Percentiles rank a stretch among this genome's conserved stretches.
Evolutionary conservation across 2,329 filamentous ascomycete species (phyloP).

Genomic region (Aaosphaeria arxii): DNA sequence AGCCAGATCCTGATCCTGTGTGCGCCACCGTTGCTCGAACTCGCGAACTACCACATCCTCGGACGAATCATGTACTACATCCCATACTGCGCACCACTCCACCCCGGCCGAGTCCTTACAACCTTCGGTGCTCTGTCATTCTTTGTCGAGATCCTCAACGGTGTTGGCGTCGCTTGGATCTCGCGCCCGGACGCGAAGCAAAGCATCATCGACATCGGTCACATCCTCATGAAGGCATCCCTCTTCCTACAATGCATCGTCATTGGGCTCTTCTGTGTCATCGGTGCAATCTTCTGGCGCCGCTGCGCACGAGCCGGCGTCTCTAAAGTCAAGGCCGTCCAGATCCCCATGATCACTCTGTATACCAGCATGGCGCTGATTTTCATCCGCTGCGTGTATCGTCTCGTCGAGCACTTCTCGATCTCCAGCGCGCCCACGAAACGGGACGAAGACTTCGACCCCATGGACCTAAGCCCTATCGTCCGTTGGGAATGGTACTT

Average conservation of each 20-base stretch:
- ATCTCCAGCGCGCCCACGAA: conserved; percentile 43
- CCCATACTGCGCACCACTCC: conserved; percentile 55
- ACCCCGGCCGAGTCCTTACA: conserved; percentile 56
- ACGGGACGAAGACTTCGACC: conserved; percentile 28
- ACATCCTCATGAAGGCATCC: conserved; percentile 46
- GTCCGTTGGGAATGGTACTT: conserved; percentile 50
- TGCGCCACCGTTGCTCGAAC: conserved; percentile 52
- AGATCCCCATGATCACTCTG: conserved; percentile 38
- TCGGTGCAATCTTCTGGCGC: conserved; percentile 44
- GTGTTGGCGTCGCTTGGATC: conserved; percentile 45
- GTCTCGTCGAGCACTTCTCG: conserved; percentile 52
- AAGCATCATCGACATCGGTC: conserved; percentile 36
- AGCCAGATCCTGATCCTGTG: conserved; percentile 33
- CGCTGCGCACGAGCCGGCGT: conserved; percentile 37
- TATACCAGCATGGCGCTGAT: conserved; percentile 44
- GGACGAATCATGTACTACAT: conserved; percentile 58
- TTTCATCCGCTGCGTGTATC: conserved; percentile 49
- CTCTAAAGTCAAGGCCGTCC: conserved; percentile 46
- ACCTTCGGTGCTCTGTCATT: conserved; percentile 52
- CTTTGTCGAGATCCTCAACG: conserved; percentile 49
- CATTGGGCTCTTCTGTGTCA: conserved; percentile 44
- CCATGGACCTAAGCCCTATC: conserved; percentile 28
- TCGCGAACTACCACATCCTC: conserved; percentile 58
- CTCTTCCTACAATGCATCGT: conserved; percentile 50
- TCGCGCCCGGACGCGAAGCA: conserved; percentile 36